These are phyloP conservation scores for Dimocarpus longan DNA, from an alignment of 345 rosid genomes.

Conservation along the genomic window DNA sequence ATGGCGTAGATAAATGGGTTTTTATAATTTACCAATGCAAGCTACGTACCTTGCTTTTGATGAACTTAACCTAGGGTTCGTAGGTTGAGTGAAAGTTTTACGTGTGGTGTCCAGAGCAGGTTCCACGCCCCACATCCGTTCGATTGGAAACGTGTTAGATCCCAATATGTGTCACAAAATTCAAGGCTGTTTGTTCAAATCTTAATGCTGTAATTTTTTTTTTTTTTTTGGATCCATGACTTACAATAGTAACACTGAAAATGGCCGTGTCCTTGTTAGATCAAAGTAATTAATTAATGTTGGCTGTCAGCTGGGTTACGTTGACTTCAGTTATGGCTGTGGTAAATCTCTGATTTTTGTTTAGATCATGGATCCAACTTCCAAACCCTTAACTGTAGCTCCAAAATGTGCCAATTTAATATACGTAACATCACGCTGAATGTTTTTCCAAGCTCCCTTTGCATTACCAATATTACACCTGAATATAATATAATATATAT, in stretches of 20 bases:
- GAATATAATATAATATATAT: background rate
- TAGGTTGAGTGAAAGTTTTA: conserved; percentile 9
- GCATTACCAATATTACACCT: background rate
- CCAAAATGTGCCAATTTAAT: background rate
- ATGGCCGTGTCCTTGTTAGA: background rate
- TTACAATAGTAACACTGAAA: background rate
- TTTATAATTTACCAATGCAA: conserved; percentile 6
- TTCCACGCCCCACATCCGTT: conserved; percentile 15
- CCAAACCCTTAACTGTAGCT: too few relatives aligned
- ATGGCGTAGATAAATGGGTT: conserved; percentile 9
- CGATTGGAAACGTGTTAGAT: conserved; percentile 27
- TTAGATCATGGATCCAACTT: background rate
- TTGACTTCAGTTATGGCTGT: conserved; percentile 1
- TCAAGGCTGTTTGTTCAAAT: conserved; percentile 40
- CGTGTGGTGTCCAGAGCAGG: background rate
- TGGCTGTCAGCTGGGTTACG: conserved; percentile 5
- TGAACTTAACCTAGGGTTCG: conserved; percentile 34
- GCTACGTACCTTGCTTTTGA: conserved; percentile 26
- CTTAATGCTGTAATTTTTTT: conserved; percentile 25
- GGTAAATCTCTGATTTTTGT: background rate
- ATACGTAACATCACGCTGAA: background rate
- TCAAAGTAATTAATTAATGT: conserved; percentile 4
- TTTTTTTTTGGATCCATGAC: background rate
- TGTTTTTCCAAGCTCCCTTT: background rate
- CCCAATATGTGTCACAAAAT: conserved; percentile 30